Evolutionary conservation across 2,329 filamentous ascomycete species (phyloP).

Genomic region (Venturiaceae sp.): DNA sequence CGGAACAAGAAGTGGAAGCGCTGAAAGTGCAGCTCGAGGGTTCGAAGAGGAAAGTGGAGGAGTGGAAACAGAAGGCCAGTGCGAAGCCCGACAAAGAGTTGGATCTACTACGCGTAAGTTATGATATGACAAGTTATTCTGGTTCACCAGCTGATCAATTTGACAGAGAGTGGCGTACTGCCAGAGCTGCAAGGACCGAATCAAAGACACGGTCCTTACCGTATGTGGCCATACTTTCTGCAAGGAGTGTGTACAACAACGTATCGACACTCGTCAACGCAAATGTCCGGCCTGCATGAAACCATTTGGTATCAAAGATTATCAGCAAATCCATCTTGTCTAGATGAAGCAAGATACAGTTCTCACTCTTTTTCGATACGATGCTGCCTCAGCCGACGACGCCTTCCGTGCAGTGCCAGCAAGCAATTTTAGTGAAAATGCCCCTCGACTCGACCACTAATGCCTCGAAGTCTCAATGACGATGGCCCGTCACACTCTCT

Average conservation of each 20-base stretch:
- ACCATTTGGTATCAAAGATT: conserved; percentile 83
- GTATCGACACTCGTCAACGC: conserved; percentile 78
- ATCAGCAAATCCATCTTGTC: not conserved
- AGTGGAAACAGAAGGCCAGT: conserved; percentile 73
- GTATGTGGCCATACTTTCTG: conserved; percentile 95
- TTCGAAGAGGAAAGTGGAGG: conserved; percentile 72
- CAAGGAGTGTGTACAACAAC: conserved; percentile 78
- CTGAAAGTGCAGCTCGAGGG: conserved; percentile 69
- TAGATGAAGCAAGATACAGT: not conserved
- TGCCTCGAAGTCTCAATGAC: not conserved
- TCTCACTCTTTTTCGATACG: not conserved
- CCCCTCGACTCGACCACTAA: not conserved
- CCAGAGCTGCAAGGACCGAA: conserved; percentile 82
- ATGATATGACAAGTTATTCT: conserved; percentile 11
- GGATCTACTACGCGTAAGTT: conserved; percentile 74
- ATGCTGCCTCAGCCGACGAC: not conserved
- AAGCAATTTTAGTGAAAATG: not conserved
- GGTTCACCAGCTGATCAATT: conserved; percentile 22
- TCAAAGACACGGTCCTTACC: conserved; percentile 90
- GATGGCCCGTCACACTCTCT: no score
- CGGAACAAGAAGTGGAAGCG: conserved; percentile 66
- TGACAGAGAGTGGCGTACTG: conserved; percentile 67
- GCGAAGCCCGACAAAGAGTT: conserved; percentile 76
- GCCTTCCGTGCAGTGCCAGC: not conserved
- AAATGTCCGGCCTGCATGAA: conserved; percentile 94